A percentile compares a stretch with the other conserved stretches of the same genome.
Conservation (phyloP, 106 monocot species). For the Ottelia alismoides region DNA sequence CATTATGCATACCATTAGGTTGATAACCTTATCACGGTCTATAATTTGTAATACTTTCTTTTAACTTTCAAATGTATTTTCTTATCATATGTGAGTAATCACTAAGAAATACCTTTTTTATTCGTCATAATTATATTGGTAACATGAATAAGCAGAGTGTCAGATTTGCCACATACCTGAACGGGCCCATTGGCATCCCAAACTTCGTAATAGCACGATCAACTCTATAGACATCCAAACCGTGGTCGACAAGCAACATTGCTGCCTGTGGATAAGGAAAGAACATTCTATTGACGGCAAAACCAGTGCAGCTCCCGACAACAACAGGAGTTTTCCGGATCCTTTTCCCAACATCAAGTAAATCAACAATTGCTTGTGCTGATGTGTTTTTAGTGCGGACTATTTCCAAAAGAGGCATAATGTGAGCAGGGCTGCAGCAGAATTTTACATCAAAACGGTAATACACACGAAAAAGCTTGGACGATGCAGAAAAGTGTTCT, state of each 20-base stretch:
- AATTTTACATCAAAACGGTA: no score
- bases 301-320: constrained; percentile 94
- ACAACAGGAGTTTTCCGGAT: constrained; percentile 89
- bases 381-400: constrained; percentile 80
- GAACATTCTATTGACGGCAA: constrained; percentile 98
- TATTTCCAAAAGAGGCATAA: constrained; percentile 97
- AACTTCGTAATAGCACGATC: constrained; percentile 80
- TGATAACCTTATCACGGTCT: no score
- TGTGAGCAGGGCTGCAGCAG: constrained; percentile 72
- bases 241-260: constrained; percentile 56
- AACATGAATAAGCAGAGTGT: no score
- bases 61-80: no score
- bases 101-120: no score
- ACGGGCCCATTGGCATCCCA: constrained; percentile 99
- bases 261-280: constrained; percentile 94
- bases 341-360: constrained; percentile 80
- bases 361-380: constrained; percentile 82
- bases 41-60: no score
- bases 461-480: no score
- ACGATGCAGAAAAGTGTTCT: no score
- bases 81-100: no score
- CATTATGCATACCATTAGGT: no score
- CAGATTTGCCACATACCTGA: constrained; percentile 81
- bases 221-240: constrained; percentile 80
- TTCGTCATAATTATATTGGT: no score